Evolutionary conservation across 768 basidiomycete species (phyloP), one percentile per base, ranked within the genome.

Genomic region (Mycena albidolilacea): DNA sequence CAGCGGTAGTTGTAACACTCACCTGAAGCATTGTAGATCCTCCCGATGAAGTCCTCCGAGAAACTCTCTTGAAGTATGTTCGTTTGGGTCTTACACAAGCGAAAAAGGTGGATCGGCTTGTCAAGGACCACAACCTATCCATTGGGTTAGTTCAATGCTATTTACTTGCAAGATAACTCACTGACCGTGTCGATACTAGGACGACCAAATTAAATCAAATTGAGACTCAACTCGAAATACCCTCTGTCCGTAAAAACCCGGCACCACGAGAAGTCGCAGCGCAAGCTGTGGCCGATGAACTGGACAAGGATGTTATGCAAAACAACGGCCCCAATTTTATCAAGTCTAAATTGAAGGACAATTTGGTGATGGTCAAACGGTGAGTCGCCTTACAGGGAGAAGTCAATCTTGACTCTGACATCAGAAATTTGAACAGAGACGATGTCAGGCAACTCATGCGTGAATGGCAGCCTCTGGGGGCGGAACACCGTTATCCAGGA

Each of bases 221-320:
- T 11, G 63, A 64, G 35, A 35, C 37, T 19, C 37, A 19, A 30
- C 63, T 64, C 15, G 35, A 37, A 1, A 64, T 64, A n/a, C 63
- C 63, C 35, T 64, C 63, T 21, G 63, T 64, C 19, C 30, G 50
- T 19, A 48, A 48, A 6, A 19, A 35, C 11, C 14, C 7, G 7
- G 35, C 19, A 38, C 35, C 63, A 21, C 6, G 30, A 37, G 63
- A 64, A 30, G 35, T 37, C n/a, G 63, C 63, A 17, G 19, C 38
- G 4, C 63, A 64, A 23, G 63, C 63, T 39, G 37, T 64, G 1
- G 9, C 37, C 19, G 75, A 76, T 10, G 75, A 76, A 50, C 55
- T 76, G 43, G 72, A 76, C 1, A 69, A 72, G 44, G 77, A 77
- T 66, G 17, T 76, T 14, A 63, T 43, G 11, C 69, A 77, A 37